These are phyloP conservation scores for Ophiostoma fasciatum DNA, from an alignment of 2,329 filamentous ascomycete species.

Conservation along the genomic window DNA sequence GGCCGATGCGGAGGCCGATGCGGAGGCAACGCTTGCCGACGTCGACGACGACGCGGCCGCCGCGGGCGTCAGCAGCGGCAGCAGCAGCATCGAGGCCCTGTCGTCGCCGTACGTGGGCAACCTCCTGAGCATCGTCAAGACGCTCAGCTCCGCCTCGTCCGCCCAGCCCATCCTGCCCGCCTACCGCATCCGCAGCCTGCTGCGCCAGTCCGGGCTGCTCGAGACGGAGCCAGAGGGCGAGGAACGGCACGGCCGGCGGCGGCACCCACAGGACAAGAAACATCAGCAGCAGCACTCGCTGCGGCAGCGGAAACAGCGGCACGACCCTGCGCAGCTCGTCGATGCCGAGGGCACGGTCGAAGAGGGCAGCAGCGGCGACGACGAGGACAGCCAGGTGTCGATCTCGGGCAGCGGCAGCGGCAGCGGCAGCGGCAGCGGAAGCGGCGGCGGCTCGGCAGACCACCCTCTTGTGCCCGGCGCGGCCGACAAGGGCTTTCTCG, in stretches of 20 bases:
- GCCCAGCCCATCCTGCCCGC: slow-evolving; percentile 47
- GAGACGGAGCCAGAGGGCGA: slow-evolving; percentile 19
- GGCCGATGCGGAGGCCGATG: slow-evolving; percentile 1
- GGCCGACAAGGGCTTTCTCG: slow-evolving; percentile 34
- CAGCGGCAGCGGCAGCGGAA: neutral
- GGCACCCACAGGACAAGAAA: neutral
- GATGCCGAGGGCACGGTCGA: slow-evolving; percentile 1
- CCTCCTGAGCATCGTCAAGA: slow-evolving; percentile 53
- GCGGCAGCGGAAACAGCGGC: neutral
- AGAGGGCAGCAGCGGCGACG: neutral
- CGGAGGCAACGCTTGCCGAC: slow-evolving; percentile 6
- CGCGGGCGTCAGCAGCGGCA: neutral
- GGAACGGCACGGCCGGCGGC: no score
- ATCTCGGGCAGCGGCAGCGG: neutral
- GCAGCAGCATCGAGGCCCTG: slow-evolving; percentile 24
- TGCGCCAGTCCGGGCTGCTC: slow-evolving; percentile 47
- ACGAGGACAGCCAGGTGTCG: slow-evolving; percentile 2
- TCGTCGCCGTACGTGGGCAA: slow-evolving; percentile 41
- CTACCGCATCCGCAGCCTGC: slow-evolving; percentile 42
- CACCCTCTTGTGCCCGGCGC: no score
- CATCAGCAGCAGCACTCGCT: slow-evolving; percentile 1
- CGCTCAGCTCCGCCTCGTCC: slow-evolving; percentile 54
- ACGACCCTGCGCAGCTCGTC: slow-evolving; percentile 1
- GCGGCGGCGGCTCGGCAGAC: neutral
- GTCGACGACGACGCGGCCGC: neutral